phyloP scores from a whole-genome alignment of 2,329 filamentous ascomycete species.

The Cladosporium sp. region DNA sequence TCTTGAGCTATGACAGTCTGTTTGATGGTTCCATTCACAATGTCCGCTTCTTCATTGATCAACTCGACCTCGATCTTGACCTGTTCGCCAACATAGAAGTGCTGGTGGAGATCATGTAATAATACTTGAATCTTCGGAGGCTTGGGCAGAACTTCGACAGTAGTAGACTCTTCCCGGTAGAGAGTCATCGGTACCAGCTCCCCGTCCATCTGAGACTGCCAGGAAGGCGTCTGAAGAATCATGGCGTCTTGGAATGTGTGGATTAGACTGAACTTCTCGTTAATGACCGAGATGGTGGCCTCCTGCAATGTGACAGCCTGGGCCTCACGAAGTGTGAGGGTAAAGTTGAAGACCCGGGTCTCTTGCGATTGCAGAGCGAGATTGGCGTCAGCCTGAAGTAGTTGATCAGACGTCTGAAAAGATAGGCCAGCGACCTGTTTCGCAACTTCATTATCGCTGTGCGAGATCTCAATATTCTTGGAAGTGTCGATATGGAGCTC shows the following conservation, averaged over 20 bases:
- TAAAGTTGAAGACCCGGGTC: conserved; percentile 51
- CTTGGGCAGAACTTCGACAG: conserved; percentile 73
- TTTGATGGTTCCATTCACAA: conserved; percentile 61
- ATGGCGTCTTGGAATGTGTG: conserved; percentile 51
- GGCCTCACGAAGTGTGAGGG: conserved; percentile 71
- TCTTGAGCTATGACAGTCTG: conserved; percentile 24
- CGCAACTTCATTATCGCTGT: conserved; percentile 11
- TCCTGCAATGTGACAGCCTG: conserved; percentile 67
- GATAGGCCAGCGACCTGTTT: not conserved
- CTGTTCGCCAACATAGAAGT: conserved; percentile 81
- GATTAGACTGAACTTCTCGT: conserved; percentile 61
- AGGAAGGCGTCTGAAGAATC: not conserved
- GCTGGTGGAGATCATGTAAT: conserved; percentile 56
- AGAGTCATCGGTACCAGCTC: not conserved
- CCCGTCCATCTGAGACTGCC: not conserved
- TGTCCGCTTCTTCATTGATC: conserved; percentile 76
- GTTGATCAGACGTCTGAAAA: not conserved
- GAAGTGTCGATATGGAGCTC: conserved; percentile 16
- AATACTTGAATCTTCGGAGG: conserved; percentile 85
- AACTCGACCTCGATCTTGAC: conserved; percentile 66
- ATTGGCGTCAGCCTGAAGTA: conserved; percentile 41
- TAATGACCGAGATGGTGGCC: conserved; percentile 59
- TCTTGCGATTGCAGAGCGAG: conserved; percentile 59
- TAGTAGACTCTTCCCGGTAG: conserved; percentile 45
- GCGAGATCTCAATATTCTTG: conserved; percentile 16